A percentile compares a stretch with the other conserved stretches of the same genome.
Conservation (phyloP, 2,329 filamentous ascomycete genomes). For the Microdochium trichocladiopsis region DNA sequence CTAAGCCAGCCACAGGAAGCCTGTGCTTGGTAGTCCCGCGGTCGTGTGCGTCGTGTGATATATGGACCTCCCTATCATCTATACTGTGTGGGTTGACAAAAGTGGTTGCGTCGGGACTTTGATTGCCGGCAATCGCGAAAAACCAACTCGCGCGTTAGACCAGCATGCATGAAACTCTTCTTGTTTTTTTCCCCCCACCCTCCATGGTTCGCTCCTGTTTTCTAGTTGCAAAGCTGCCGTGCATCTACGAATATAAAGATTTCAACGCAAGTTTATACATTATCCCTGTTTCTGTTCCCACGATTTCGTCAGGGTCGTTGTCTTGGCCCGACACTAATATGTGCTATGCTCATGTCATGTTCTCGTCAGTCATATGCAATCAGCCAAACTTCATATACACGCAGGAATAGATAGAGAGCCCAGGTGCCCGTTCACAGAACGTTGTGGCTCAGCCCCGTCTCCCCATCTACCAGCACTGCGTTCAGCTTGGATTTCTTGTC, state of each 20-base stretch:
- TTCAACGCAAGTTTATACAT: not conserved
- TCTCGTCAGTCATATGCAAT: not conserved
- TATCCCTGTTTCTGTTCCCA: not conserved
- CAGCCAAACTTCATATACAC: not conserved
- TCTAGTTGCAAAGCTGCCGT: not conserved
- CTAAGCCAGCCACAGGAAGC: too few relatives aligned
- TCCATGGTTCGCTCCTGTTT: not conserved
- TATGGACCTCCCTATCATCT: too few relatives aligned
- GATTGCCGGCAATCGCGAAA: too few relatives aligned
- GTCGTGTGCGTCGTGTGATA: too few relatives aligned
- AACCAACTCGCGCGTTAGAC: too few relatives aligned
- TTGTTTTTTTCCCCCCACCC: not conserved
- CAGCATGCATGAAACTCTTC: not conserved
- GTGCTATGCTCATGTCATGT: not conserved
- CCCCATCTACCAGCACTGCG: not conserved
- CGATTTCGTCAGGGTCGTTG: not conserved
- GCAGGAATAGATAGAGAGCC: not conserved
- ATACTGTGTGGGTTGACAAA: too few relatives aligned
- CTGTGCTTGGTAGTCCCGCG: too few relatives aligned
- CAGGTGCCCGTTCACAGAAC: not conserved
- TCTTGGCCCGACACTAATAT: too few relatives aligned
- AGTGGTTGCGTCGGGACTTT: too few relatives aligned
- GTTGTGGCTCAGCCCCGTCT: not conserved
- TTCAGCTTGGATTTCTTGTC: not conserved
- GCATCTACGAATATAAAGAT: constrained; percentile 1